These are phyloP conservation scores for Guadua angustifolia DNA, from an alignment of 176 grass and related monocot genomes.

Conservation along the genomic window DNA sequence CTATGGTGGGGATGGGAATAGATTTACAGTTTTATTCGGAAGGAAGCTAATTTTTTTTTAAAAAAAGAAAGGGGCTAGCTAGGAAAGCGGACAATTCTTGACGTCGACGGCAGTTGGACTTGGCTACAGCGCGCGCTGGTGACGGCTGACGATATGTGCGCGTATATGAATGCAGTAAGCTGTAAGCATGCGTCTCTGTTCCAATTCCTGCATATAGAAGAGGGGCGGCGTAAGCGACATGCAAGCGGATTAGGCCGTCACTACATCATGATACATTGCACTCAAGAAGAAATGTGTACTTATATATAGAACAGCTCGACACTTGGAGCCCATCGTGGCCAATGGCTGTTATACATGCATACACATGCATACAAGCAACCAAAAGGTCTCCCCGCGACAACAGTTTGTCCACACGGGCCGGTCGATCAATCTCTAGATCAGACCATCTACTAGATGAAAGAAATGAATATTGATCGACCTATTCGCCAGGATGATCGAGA, in stretches of 20 bases:
- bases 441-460: not conserved
- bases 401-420: not conserved
- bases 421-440: not conserved
- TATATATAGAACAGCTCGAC: not conserved
- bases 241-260: constrained; percentile 18
- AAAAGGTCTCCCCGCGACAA: not conserved
- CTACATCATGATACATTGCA: not conserved
- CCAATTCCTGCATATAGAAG: not conserved
- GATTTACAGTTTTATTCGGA: no score
- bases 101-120: not conserved
- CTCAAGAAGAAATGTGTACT: not conserved
- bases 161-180: no score
- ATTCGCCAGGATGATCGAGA: not conserved
- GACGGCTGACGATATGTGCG: no score
- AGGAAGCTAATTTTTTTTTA: no score
- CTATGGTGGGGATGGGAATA: no score
- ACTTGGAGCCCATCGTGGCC: not conserved
- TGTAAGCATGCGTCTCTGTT: not conserved
- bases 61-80: no score
- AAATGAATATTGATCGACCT: not conserved
- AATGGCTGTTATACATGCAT: not conserved
- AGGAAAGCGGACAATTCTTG: no score
- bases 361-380: no score
- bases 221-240: constrained; percentile 5
- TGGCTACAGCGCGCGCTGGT: not conserved